These are phyloP conservation scores for Chaetomiaceae sp. DNA, from an alignment of 2,329 filamentous ascomycete species.

Conservation along the genomic window DNA sequence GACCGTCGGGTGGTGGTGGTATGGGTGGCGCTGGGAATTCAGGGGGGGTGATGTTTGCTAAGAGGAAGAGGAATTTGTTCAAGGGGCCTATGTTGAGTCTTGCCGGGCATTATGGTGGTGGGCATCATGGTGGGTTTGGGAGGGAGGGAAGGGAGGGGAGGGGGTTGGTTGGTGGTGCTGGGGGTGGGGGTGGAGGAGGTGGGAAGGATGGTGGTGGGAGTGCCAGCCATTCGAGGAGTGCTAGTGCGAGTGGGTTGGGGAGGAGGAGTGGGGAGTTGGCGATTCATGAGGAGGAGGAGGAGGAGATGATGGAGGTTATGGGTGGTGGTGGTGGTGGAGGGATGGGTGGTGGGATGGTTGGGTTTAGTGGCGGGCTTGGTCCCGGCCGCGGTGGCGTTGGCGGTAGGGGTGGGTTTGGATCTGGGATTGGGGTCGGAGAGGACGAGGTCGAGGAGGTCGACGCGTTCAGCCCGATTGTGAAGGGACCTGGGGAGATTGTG, in stretches of 20 bases:
- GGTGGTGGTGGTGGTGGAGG: conserved; percentile 2
- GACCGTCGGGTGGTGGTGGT: neutral
- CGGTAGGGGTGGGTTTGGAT: neutral
- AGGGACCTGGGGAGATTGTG: conserved; percentile 25
- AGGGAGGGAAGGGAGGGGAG: conserved; percentile 26
- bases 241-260: conserved; percentile 59
- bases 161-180: conserved; percentile 32
- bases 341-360: neutral
- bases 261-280: conserved; percentile 69
- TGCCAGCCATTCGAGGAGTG: conserved; percentile 45
- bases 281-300: conserved; percentile 54
- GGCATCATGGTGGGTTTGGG: conserved; percentile 35
- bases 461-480: conserved; percentile 25
- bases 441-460: conserved; percentile 27
- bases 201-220: conserved; percentile 25
- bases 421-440: conserved; percentile 6
- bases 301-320: conserved; percentile 20
- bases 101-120: neutral
- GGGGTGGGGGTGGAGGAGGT: conserved; percentile 26
- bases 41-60: conserved; percentile 64
- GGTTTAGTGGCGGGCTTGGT: neutral
- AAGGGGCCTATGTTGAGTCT: conserved; percentile 69
- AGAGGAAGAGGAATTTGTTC: conserved; percentile 74
- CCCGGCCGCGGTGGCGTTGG: neutral
- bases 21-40: conserved; percentile 32